Evolutionary conservation across 2,329 filamentous ascomycete species (phyloP).

Genomic region (Lasiodiplodia sp.): DNA sequence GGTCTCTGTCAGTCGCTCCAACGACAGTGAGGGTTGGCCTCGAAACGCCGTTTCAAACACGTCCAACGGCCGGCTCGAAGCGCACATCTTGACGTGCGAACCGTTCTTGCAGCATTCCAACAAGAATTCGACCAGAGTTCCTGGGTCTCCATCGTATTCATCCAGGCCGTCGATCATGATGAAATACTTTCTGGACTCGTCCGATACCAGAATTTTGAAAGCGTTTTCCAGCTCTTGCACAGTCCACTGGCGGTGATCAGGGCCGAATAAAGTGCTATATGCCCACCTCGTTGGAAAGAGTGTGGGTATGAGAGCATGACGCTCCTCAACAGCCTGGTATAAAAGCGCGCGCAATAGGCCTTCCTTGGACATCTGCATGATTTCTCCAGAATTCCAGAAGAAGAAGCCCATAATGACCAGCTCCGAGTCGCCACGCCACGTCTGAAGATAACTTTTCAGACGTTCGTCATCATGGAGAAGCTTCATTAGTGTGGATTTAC

Average conservation of each 20-base stretch:
- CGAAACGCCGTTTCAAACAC: conserved; percentile 21
- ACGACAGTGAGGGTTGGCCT: conserved; percentile 15
- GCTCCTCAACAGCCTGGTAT: conserved; percentile 24
- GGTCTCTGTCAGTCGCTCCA: conserved; percentile 27
- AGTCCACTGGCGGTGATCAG: background rate
- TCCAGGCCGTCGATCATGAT: conserved; percentile 32
- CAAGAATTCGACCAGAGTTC: background rate
- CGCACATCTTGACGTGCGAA: conserved; percentile 21
- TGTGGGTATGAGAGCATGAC: background rate
- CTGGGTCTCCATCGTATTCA: conserved; percentile 21
- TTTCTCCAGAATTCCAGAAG: conserved; percentile 30
- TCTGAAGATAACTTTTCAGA: conserved; percentile 14
- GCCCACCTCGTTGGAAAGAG: conserved; percentile 25
- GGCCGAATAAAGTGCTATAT: conserved; percentile 2
- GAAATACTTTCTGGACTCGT: conserved; percentile 7
- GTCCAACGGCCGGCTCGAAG: conserved; percentile 9
- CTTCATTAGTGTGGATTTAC: conserved; percentile 58
- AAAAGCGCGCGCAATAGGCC: conserved; percentile 24
- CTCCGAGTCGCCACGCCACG: conserved; percentile 5
- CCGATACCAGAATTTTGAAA: conserved; percentile 4
- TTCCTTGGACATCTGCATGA: conserved; percentile 26
- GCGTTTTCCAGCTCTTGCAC: conserved; percentile 4
- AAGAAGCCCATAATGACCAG: conserved; percentile 23
- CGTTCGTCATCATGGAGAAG: conserved; percentile 33
- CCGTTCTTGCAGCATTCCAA: background rate